Conservation (phyloP, 331 rosid genomes). For the Cydonia oblonga region DNA sequence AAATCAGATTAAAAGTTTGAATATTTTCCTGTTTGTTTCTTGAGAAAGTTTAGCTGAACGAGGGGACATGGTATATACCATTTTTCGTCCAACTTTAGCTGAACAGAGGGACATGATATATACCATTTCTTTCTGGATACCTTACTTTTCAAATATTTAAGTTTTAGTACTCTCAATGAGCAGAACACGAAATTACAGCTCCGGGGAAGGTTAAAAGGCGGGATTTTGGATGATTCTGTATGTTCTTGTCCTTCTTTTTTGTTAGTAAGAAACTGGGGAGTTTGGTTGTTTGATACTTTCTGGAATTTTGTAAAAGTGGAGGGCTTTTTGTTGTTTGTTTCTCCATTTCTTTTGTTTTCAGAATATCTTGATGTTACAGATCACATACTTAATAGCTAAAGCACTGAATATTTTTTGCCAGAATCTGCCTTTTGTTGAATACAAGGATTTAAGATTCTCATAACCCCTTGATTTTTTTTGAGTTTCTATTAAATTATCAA, state of each 20-base stretch:
- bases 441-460: not conserved
- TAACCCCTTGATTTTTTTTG: not conserved
- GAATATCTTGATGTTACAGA: not conserved
- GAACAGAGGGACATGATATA: not conserved
- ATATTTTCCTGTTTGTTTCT: not conserved
- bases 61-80: too few relatives aligned
- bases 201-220: not conserved
- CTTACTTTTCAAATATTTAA: not conserved
- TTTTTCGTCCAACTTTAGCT: not conserved
- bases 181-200: not conserved
- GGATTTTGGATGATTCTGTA: slow-evolving; percentile 2
- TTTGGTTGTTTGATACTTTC: too few relatives aligned
- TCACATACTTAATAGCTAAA: not conserved
- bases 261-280: too few relatives aligned
- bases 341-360: not conserved
- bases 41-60: not conserved
- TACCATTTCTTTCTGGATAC: not conserved
- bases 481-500: not conserved
- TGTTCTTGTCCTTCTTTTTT: too few relatives aligned
- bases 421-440: slow-evolving; percentile 1
- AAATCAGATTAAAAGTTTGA: not conserved
- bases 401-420: not conserved
- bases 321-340: not conserved
- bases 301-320: slow-evolving; percentile 1
- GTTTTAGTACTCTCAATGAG: not conserved